phyloP scores from a whole-genome alignment of 106 monocot species.

The Allium fistulosum region DNA sequence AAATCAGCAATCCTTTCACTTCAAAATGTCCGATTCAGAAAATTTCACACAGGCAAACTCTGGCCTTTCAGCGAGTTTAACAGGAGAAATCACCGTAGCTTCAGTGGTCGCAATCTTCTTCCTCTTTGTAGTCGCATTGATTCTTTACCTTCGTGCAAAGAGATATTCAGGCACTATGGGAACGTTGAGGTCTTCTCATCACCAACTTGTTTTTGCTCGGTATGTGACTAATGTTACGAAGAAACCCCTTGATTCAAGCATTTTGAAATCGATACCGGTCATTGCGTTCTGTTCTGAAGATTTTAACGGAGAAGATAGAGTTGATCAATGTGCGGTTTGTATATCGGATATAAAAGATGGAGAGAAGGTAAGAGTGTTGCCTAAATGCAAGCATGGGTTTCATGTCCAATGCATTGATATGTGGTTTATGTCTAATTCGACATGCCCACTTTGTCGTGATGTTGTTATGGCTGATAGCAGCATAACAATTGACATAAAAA shows the following conservation, averaged over 20 bases:
- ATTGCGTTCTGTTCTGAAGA: conserved; percentile 13
- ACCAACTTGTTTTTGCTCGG: not conserved
- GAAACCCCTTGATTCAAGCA: conserved; percentile 2
- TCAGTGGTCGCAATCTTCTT: not conserved
- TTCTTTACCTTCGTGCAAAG: conserved; percentile 2
- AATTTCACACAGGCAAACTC: not conserved
- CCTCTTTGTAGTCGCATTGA: not conserved
- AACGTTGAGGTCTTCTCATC: not conserved
- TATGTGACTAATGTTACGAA: no score
- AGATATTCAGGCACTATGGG: conserved; percentile 3
- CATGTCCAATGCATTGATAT: conserved; percentile 57
- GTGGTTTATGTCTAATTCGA: conserved; percentile 49
- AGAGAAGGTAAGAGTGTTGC: conserved; percentile 19
- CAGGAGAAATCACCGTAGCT: not conserved
- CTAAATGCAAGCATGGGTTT: conserved; percentile 42
- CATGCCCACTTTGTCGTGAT: conserved; percentile 54
- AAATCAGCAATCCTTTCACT: no score
- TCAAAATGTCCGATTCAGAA: not conserved
- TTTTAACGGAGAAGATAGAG: not conserved
- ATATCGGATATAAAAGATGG: conserved; percentile 7
- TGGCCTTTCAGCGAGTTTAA: not conserved
- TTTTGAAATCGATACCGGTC: conserved; percentile 14
- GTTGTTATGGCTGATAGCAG: conserved; percentile 6
- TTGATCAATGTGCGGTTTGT: conserved; percentile 18
- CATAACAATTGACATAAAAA: not conserved